phyloP scores from a whole-genome alignment of 2,329 filamentous ascomycete genomes.

The Amphichorda felina region DNA sequence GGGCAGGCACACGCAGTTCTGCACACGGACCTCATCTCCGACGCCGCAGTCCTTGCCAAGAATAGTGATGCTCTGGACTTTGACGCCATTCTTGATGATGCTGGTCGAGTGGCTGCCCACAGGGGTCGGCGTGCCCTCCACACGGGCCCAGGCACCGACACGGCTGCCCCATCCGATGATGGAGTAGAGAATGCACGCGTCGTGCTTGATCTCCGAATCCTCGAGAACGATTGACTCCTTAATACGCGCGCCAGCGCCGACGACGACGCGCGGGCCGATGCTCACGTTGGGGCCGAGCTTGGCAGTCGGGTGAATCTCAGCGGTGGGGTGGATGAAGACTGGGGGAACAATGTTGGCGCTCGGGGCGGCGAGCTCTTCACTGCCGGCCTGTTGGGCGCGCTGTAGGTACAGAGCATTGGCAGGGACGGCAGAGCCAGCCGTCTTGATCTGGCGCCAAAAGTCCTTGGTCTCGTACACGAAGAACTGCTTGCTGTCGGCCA shows the following conservation, averaged over 20 bases:
- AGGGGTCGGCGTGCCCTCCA: constrained; percentile 87
- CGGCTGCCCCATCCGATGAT: constrained; percentile 97
- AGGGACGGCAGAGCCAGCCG: constrained; percentile 89
- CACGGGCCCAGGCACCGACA: constrained; percentile 93
- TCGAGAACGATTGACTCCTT: constrained; percentile 96
- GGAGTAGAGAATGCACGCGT: constrained; percentile 87
- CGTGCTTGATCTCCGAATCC: constrained; percentile 91
- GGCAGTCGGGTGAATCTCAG: constrained; percentile 82
- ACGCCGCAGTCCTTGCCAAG: constrained; percentile 92
- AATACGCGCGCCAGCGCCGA: constrained; percentile 80
- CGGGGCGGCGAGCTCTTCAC: constrained; percentile 65
- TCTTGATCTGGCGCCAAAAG: constrained; percentile 99
- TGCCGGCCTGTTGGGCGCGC: constrained; percentile 77
- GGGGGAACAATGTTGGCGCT: constrained; percentile 83
- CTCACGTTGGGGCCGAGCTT: constrained; percentile 97
- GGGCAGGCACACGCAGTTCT: constrained; percentile 95
- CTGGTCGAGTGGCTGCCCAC: constrained; percentile 83
- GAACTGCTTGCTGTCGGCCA: constrained; percentile 95
- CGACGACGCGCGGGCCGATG: constrained; percentile 74
- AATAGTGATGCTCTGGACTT: constrained; percentile 97
- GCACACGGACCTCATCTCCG: constrained; percentile 86
- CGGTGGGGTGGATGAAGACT: constrained; percentile 90
- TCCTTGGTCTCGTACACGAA: constrained; percentile 98
- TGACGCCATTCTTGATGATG: constrained; percentile 94
- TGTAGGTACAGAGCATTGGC: constrained; percentile 95